Conservation (phyloP, 768 basidiomycete genomes). For the Leccinum uliginosum region DNA sequence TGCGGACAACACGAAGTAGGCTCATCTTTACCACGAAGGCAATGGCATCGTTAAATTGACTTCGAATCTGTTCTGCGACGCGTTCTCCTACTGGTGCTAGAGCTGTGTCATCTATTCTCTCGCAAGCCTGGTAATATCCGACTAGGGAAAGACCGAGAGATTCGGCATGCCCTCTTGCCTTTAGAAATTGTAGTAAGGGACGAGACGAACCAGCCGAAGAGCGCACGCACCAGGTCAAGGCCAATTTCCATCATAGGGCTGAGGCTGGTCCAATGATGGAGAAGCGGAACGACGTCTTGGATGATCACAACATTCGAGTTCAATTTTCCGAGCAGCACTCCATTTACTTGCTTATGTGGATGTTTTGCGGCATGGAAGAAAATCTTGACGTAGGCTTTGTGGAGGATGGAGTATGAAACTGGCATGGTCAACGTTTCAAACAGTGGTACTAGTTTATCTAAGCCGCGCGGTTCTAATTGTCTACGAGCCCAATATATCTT, state of each 20-base stretch:
- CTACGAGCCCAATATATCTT: too few species aligned
- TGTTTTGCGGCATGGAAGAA: constrained; percentile 79
- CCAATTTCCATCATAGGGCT: constrained; percentile 87
- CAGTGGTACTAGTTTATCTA: background rate
- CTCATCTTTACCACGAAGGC: constrained; percentile 59
- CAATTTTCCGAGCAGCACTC: constrained; percentile 65
- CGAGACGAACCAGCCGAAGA: background rate
- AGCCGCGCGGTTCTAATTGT: background rate
- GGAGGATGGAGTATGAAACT: constrained; percentile 47
- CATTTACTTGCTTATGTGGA: constrained; percentile 71
- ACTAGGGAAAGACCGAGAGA: constrained; percentile 52
- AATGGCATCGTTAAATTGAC: constrained; percentile 53
- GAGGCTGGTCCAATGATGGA: constrained; percentile 82
- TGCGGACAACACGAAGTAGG: background rate
- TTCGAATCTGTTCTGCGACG: constrained; percentile 52
- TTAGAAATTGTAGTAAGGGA: constrained; percentile 2
- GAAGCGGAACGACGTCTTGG: constrained; percentile 67
- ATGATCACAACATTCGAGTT: constrained; percentile 40
- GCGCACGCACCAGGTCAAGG: constrained; percentile 58
- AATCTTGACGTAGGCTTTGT: constrained; percentile 67
- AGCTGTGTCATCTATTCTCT: constrained; percentile 54
- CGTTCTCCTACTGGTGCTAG: constrained; percentile 65
- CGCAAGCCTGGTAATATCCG: constrained; percentile 74
- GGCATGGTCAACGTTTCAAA: constrained; percentile 18
- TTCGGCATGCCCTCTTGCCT: constrained; percentile 61